Evolutionary conservation across 2,329 filamentous ascomycete species (phyloP).

Genomic region (Exophiala calicioides): DNA sequence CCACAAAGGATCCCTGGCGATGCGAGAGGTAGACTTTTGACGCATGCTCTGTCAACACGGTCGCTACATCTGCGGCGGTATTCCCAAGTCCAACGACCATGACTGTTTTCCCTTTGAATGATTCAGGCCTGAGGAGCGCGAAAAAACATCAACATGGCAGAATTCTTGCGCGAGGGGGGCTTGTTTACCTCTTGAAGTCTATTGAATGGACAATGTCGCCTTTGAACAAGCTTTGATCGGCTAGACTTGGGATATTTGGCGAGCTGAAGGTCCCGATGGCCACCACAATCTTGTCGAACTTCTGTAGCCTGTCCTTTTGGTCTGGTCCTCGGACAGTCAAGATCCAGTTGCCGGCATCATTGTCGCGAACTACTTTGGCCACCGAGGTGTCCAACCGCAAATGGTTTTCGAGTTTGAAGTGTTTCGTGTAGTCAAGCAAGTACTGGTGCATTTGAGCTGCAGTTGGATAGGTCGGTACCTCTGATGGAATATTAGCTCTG

Average conservation of each 20-base stretch:
- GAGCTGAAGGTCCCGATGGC: constrained; percentile 33
- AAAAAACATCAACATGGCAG: too few species aligned
- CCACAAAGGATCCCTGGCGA: constrained; percentile 27
- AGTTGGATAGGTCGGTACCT: constrained; percentile 13
- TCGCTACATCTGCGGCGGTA: constrained; percentile 33
- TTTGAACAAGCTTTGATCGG: constrained; percentile 28
- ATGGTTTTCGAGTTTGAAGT: constrained; percentile 24
- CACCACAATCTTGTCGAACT: constrained; percentile 40
- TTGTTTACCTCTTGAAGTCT: constrained; percentile 29
- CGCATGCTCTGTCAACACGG: constrained; percentile 27
- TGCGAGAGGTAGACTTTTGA: constrained; percentile 30
- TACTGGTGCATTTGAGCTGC: constrained; percentile 24
- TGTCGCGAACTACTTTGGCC: constrained; percentile 14
- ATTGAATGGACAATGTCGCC: constrained; percentile 30
- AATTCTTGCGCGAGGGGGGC: too few species aligned
- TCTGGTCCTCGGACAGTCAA: constrained; percentile 7
- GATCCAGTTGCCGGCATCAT: constrained; percentile 21
- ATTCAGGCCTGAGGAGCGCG: constrained; percentile 12
- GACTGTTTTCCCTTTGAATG: constrained; percentile 27
- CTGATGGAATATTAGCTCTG: constrained; percentile 1
- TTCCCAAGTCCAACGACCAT: constrained; percentile 33
- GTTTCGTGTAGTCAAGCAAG: constrained; percentile 19
- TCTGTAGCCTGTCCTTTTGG: background rate
- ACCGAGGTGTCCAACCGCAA: constrained; percentile 18
- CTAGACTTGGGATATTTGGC: constrained; percentile 27